A percentile compares a stretch with the other conserved stretches of the same genome.
These are phyloP conservation scores for Phialophora chinensis DNA, from an alignment of 2,329 filamentous ascomycete species.

Conservation along the genomic window DNA sequence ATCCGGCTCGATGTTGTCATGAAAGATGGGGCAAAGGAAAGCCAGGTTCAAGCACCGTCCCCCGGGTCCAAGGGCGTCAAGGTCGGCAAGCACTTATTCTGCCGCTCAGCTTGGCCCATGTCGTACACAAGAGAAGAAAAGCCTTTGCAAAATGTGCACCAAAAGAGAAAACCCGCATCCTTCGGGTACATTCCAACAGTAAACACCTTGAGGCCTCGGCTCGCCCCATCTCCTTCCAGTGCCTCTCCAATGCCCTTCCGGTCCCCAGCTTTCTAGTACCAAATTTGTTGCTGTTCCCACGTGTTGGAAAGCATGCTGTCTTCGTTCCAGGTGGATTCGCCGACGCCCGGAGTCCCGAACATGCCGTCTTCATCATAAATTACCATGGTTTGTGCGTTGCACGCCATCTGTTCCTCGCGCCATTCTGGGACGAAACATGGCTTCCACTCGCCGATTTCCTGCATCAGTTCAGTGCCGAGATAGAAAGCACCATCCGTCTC, in stretches of 20 bases:
- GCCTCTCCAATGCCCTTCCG: background rate
- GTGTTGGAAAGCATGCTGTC: conserved; percentile 1
- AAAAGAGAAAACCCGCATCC: conserved; percentile 1
- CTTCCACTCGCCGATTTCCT: conserved; percentile 27
- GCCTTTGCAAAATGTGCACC: background rate
- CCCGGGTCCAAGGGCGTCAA: background rate
- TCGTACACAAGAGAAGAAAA: background rate
- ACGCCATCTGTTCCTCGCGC: conserved; percentile 7
- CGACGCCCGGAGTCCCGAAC: conserved; percentile 7
- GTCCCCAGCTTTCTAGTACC: conserved; percentile 5
- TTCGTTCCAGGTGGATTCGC: conserved; percentile 10
- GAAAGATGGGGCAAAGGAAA: conserved; percentile 2
- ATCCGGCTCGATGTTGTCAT: background rate
- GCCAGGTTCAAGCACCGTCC: background rate
- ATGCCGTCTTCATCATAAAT: conserved; percentile 4
- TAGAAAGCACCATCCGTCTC: conserved; percentile 23
- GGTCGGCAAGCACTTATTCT: background rate
- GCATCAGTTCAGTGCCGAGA: conserved; percentile 28
- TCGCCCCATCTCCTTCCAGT: background rate
- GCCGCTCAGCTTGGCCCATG: background rate
- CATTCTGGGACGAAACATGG: conserved; percentile 20
- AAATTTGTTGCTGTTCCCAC: conserved; percentile 21
- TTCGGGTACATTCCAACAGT: background rate
- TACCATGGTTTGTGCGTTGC: background rate
- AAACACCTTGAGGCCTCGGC: background rate